Evolutionary conservation across 2,329 filamentous ascomycete species (phyloP).

Genomic region (Claviceps monticola): DNA sequence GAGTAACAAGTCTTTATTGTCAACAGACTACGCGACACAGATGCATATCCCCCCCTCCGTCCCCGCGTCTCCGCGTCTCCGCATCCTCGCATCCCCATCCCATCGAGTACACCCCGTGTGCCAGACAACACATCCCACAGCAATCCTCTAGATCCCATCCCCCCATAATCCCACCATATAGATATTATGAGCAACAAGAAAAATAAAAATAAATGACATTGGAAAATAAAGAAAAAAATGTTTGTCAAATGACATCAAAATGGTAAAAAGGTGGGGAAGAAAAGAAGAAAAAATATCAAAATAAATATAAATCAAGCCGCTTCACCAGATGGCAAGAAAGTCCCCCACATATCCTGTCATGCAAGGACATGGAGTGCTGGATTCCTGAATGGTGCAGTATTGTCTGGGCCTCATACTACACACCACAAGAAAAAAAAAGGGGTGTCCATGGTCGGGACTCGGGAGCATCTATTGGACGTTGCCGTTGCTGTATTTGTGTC

Average conservation of each 20-base stretch:
- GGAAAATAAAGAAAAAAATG: background rate
- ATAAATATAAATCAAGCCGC: background rate
- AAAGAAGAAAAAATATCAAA: conserved; percentile 1
- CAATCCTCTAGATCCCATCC: background rate
- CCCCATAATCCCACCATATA: background rate
- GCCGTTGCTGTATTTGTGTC: background rate
- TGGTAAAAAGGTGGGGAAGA: background rate
- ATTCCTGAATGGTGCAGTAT: background rate
- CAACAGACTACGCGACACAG: background rate
- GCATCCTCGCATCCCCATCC: background rate
- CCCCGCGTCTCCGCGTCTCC: background rate
- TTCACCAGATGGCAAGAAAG: background rate
- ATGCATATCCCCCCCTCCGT: background rate
- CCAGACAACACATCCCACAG: conserved; percentile 6
- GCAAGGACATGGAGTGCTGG: background rate
- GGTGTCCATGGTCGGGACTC: background rate
- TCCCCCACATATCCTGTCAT: background rate
- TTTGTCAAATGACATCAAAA: background rate
- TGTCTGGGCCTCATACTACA: background rate
- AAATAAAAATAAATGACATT: background rate
- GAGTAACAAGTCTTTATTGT: background rate
- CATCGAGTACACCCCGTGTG: background rate
- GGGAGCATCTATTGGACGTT: background rate
- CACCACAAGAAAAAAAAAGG: background rate
- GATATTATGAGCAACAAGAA: conserved; percentile 4